Percentiles rank a stretch among this genome's conserved stretches.
These are phyloP conservation scores for Macrolepiota albuminosa DNA, from an alignment of 768 basidiomycete genomes.

Conservation along the genomic window DNA sequence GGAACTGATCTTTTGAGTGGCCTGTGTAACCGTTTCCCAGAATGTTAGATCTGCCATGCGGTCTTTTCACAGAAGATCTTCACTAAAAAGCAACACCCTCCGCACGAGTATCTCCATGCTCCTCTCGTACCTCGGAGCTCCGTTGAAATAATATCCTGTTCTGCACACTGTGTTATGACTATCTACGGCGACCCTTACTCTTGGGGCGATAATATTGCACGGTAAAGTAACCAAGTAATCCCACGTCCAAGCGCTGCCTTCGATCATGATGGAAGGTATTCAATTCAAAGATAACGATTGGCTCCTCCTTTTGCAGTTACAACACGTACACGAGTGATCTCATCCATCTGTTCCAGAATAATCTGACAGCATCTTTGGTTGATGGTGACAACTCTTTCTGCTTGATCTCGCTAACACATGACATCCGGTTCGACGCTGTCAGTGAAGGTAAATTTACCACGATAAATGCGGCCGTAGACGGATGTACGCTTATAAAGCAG, in stretches of 20 bases:
- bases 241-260: conserved; percentile 6
- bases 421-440: neutral
- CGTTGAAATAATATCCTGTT: neutral
- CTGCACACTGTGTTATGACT: neutral
- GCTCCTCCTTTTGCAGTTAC: neutral
- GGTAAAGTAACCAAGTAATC: neutral
- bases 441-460: neutral
- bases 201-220: neutral
- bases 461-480: neutral
- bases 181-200: neutral
- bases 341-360: neutral
- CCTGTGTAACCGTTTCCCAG: neutral
- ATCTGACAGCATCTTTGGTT: neutral
- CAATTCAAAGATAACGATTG: neutral
- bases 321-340: neutral
- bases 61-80: neutral
- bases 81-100: neutral
- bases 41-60: neutral
- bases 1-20: no score
- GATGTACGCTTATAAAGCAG: neutral
- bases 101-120: neutral
- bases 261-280: neutral
- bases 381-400: neutral
- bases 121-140: neutral
- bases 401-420: neutral